A percentile compares a stretch with the other conserved stretches of the same genome.
These are phyloP conservation scores for Gliomastix tumulicola DNA, from an alignment of 2,329 filamentous ascomycete genomes.

Conservation along the genomic window DNA sequence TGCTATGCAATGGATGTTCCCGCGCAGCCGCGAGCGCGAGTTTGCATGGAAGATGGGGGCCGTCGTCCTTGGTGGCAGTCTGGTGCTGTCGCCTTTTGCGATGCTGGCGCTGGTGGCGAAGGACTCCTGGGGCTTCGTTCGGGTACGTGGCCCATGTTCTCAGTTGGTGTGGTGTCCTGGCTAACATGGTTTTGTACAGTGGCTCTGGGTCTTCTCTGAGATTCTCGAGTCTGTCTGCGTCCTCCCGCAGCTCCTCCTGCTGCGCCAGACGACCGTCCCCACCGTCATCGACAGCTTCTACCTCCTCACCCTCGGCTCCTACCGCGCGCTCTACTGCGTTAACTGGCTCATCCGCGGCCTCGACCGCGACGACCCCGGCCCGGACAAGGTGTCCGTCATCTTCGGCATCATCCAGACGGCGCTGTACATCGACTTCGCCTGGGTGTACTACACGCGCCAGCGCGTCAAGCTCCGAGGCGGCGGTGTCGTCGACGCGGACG, in stretches of 20 bases:
- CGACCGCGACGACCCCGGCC: constrained; percentile 49
- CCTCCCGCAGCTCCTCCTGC: constrained; percentile 81
- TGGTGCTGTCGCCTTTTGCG: constrained; percentile 64
- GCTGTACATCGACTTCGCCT: constrained; percentile 89
- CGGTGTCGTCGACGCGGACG: constrained; percentile 83
- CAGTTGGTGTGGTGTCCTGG: too few relatives aligned
- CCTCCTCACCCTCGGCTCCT: constrained; percentile 77
- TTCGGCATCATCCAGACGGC: constrained; percentile 87
- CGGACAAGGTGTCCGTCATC: constrained; percentile 68
- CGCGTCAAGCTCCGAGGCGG: constrained; percentile 86
- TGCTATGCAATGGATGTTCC: constrained; percentile 80
- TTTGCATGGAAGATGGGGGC: constrained; percentile 88
- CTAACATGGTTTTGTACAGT: too few relatives aligned
- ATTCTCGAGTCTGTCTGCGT: constrained; percentile 89
- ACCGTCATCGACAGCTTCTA: constrained; percentile 98
- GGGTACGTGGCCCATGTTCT: too few relatives aligned
- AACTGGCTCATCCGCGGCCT: constrained; percentile 77
- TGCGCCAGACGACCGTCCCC: constrained; percentile 90
- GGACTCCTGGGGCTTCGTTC: constrained; percentile 37
- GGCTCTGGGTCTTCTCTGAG: constrained; percentile 81
- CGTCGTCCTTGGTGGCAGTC: constrained; percentile 56
- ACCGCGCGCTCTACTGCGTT: constrained; percentile 81
- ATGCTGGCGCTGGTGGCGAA: constrained; percentile 60
- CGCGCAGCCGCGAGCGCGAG: constrained; percentile 83
- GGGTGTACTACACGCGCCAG: constrained; percentile 93